A percentile compares a stretch with the other conserved stretches of the same genome.
Evolutionary conservation across 2,329 filamentous ascomycete genomes (phyloP).

Genomic region (Phialophora tarda): DNA sequence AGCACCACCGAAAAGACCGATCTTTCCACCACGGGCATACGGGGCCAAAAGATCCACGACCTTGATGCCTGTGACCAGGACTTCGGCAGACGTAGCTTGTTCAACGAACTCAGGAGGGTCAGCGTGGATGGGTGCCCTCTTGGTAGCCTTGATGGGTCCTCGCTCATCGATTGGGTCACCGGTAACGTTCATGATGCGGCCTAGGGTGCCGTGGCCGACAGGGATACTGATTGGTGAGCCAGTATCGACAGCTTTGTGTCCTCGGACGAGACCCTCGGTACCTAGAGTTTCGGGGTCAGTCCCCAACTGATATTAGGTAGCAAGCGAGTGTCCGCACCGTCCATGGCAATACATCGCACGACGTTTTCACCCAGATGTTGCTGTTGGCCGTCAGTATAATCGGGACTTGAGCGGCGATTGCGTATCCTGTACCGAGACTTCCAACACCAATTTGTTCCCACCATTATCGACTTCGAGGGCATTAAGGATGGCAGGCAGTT

Average conservation of each 20-base stretch:
- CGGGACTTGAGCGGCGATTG: constrained; percentile 4
- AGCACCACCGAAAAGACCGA: constrained; percentile 99
- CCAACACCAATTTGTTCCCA: constrained; percentile 91
- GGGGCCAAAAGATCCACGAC: constrained; percentile 98
- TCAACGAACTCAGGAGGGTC: constrained; percentile 91
- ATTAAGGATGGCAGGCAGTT: constrained; percentile 97
- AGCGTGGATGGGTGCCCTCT: constrained; percentile 88
- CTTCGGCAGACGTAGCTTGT: constrained; percentile 94
- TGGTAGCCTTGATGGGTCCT: constrained; percentile 93
- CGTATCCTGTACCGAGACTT: constrained; percentile 81
- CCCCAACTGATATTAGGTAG: not conserved
- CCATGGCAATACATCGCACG: constrained; percentile 99
- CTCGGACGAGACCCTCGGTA: constrained; percentile 99
- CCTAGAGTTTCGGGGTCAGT: constrained; percentile 56
- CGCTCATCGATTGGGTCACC: constrained; percentile 99
- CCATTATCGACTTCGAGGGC: constrained; percentile 90
- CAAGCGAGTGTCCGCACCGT: constrained; percentile 68
- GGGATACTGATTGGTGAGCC: constrained; percentile 95
- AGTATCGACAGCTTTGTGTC: constrained; percentile 81
- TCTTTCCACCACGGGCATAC: constrained; percentile 99
- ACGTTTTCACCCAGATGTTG: constrained; percentile 99
- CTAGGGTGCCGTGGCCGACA: constrained; percentile 89
- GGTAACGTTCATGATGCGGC: constrained; percentile 99
- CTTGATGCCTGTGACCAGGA: constrained; percentile 99
- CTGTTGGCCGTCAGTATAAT: constrained; percentile 54